These are phyloP conservation scores for Spizellomyces punctatus DNA, from an alignment of 192 early-diverging fungal species.

Conservation along the genomic window DNA sequence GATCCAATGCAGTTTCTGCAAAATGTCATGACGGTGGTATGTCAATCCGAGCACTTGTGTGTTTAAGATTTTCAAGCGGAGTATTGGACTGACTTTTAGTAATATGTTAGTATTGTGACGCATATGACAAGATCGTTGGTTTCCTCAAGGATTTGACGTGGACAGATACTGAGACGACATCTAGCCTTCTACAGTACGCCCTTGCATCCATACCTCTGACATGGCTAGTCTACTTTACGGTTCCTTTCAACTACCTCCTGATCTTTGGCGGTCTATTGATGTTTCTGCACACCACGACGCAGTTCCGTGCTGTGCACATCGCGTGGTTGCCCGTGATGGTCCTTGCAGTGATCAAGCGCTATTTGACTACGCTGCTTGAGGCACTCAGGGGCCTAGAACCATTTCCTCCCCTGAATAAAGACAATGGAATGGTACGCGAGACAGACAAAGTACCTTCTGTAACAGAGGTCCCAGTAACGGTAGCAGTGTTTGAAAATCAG, in stretches of 20 bases:
- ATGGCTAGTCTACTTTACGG: conserved; percentile 26
- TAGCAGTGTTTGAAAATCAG: conserved; percentile 69
- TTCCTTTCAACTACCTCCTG: conserved; percentile 37
- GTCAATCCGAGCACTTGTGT: too few species aligned
- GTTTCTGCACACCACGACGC: conserved; percentile 61
- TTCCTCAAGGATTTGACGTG: too few species aligned
- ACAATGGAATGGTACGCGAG: neutral
- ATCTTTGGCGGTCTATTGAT: conserved; percentile 50
- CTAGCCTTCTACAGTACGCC: conserved; percentile 8
- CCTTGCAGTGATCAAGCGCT: conserved; percentile 18
- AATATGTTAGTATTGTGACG: too few species aligned
- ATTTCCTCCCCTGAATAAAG: neutral
- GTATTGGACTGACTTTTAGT: too few species aligned
- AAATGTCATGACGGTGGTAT: too few species aligned
- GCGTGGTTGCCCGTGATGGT: conserved; percentile 32
- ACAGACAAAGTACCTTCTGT: neutral
- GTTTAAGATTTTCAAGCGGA: too few species aligned
- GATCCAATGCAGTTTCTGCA: too few species aligned
- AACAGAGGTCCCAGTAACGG: neutral
- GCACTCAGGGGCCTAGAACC: conserved; percentile 18
- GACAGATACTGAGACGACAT: too few species aligned
- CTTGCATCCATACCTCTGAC: conserved; percentile 33
- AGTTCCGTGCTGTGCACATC: conserved; percentile 35
- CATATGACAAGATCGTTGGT: too few species aligned
- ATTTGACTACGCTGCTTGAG: conserved; percentile 40